Evolutionary conservation across 257 asterid species (phyloP), one percentile per base, ranked within the genome.

Genomic region (Solanum okadae): DNA sequence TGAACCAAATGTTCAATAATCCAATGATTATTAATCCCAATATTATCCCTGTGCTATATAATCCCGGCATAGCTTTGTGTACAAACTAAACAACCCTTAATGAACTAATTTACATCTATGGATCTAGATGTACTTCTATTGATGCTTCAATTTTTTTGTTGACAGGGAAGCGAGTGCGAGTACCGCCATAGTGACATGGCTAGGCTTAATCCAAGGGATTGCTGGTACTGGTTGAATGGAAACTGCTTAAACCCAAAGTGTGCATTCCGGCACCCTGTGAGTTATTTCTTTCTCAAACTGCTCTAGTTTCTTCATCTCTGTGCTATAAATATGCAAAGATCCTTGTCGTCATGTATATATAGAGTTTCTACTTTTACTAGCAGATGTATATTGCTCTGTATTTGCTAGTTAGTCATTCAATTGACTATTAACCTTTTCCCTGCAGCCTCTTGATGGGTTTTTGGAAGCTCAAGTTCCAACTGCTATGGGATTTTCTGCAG

Each of bases 361-460:
- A 16, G 10, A 81, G 68, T 46, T 81, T 44, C 68, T 29, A 27
- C 68, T 46, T 78, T 81, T 46, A 29, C 86, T 46, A 25, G 86
- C 86, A 46, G 42, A 79, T 44, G 86, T 81, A 18, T 81, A 16
- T 79, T 79, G 18, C 40, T 79, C 37, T 44, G 15, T 46, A 42
- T 79, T 79, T 44, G 61, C 65, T 42, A 79, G 65, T 27, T 27
- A 81, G 15, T 27, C 67, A 44, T 81, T 81, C 27, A 81, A 79
- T 44, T 81, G 42, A 34, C 52, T 73, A 23, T 38, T 88, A 77
- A 27, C 18, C 85, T 81, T 18, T 15, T 46, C n/a, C 18, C 18
- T 87, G 87, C 95, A 96, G 99, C 98, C 99, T 76, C 95, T 96
- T 70, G 99, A 96, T 65, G 98, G 95, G 88, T 88, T 94, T 68